Base-by-base conservation (phyloP, 2,329 filamentous ascomycete genomes). In the Colletotrichum nymphaeae region DNA sequence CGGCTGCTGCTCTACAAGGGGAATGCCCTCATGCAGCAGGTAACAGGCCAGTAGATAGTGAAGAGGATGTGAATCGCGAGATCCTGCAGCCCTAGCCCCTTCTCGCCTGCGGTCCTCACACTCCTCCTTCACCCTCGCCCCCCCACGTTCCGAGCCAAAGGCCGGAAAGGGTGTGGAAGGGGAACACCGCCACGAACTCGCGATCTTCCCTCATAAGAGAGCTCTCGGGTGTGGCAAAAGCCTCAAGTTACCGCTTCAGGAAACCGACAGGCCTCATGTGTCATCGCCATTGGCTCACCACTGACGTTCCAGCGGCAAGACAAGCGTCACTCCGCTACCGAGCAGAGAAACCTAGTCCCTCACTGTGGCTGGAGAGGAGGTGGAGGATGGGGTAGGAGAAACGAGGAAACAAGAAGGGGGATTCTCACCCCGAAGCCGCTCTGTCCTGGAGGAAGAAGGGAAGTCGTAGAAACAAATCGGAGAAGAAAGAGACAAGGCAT, bases 251-350 rank as follows among this genome's bases (percentile, higher is more conserved):
- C 74, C 74, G 16, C 35, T 59, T 73, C 69, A 64, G 74, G 74
- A 72, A 75, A 73, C 19, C 30, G 52, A 64, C 60, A 67, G 35
- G 72, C 49, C 56, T 19, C 49, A 9, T 56, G 16, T 59, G 57
- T 37, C 49, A 8, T 28, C 55, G 65, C 55, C 65, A 75, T 75
- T 75, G 74, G 74, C 66, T 73, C 65, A 69, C 69, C 72, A 52
- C 73, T 69, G 22, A 67, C 19, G 65, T 75, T 52, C 58, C 68
- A 67, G 16, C 52, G 62, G 58, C 60, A 65, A 32, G 63, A 28
- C 22, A 37, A 63, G 49, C 46, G 63, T 59, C 37, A 52, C 69
- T 72, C 49, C 69, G 55, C 52, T 64, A 37, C 55, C 55, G 55
- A 37, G 55, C 3, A 59, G 24, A 68, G 42, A 8, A 49, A 37